A percentile compares a stretch with the other conserved stretches of the same genome.
Conservation (phyloP, 768 basidiomycete species). For the Cyclocybe aegerita region DNA sequence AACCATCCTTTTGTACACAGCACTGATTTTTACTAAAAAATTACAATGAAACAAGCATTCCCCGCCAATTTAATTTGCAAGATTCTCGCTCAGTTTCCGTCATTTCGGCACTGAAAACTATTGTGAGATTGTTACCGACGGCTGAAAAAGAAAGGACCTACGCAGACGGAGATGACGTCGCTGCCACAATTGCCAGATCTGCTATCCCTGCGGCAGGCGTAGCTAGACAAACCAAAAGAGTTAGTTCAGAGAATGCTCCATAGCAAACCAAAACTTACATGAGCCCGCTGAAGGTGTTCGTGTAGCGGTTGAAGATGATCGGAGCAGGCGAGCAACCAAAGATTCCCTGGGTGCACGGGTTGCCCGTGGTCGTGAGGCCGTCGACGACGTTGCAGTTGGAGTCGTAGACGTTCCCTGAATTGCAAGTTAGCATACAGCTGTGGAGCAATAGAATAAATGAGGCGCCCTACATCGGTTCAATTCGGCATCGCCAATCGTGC, state of each 20-base stretch:
- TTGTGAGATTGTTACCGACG: too few relatives aligned
- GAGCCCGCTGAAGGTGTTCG: conserved; percentile 20
- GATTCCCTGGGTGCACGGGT: conserved; percentile 27
- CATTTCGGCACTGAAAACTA: too few relatives aligned
- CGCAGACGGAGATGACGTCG: conserved; percentile 28
- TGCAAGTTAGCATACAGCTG: not conserved
- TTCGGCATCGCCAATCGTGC: not conserved
- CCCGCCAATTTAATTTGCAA: too few relatives aligned
- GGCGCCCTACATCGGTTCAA: conserved; percentile 18
- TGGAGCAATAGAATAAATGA: not conserved
- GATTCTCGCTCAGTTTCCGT: too few relatives aligned
- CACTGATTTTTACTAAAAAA: too few relatives aligned
- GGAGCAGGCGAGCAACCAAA: conserved; percentile 30
- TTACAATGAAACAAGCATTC: too few relatives aligned
- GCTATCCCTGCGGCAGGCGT: conserved; percentile 25
- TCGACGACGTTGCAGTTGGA: conserved; percentile 26
- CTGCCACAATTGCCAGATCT: conserved; percentile 23
- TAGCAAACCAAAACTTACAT: conserved; percentile 11
- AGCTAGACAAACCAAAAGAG: conserved; percentile 16
- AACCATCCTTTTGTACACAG: too few relatives aligned
- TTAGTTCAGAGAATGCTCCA: not conserved
- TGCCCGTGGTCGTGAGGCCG: conserved; percentile 23
- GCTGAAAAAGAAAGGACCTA: conserved; percentile 13
- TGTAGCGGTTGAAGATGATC: conserved; percentile 27
- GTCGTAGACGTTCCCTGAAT: conserved; percentile 28